Conservation (phyloP, 2,329 filamentous ascomycete genomes). For the Thyridium curvatum region DNA sequence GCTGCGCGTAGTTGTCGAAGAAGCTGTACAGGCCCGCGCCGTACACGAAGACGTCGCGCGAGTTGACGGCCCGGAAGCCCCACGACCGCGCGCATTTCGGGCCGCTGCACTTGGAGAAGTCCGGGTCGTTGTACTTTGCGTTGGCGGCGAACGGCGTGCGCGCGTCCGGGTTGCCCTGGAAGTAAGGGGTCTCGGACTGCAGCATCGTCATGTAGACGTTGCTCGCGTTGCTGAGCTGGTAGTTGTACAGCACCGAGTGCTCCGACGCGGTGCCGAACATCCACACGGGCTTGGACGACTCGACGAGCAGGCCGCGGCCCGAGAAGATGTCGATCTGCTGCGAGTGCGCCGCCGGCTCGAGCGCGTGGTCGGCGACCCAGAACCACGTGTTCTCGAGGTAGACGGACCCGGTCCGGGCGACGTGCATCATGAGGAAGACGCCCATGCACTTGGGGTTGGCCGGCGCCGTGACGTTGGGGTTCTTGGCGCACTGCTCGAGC, state of each 20-base stretch:
- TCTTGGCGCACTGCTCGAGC: constrained; percentile 73
- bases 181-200: constrained; percentile 86
- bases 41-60: constrained; percentile 60
- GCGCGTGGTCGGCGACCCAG: constrained; percentile 87
- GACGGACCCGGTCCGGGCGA: constrained; percentile 53
- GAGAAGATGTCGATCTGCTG: constrained; percentile 79
- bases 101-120: constrained; percentile 55
- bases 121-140: constrained; percentile 56
- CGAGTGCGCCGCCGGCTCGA: constrained; percentile 61
- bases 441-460: constrained; percentile 64
- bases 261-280: constrained; percentile 70
- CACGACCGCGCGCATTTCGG: constrained; percentile 62
- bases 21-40: constrained; percentile 75
- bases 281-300: constrained; percentile 70
- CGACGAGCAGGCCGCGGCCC: constrained; percentile 75
- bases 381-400: constrained; percentile 90
- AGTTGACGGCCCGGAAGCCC: constrained; percentile 67
- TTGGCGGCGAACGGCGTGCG: constrained; percentile 58
- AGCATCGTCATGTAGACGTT: constrained; percentile 79
- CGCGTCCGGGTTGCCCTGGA: constrained; percentile 75
- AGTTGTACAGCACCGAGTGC: constrained; percentile 70
- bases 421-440: constrained; percentile 63
- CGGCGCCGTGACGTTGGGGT: constrained; percentile 43
- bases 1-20: constrained; percentile 75
- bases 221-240: constrained; percentile 71